Evolutionary conservation across 495 filamentous ascomycete species (phyloP).

Genomic region (Neurospora sp.): DNA sequence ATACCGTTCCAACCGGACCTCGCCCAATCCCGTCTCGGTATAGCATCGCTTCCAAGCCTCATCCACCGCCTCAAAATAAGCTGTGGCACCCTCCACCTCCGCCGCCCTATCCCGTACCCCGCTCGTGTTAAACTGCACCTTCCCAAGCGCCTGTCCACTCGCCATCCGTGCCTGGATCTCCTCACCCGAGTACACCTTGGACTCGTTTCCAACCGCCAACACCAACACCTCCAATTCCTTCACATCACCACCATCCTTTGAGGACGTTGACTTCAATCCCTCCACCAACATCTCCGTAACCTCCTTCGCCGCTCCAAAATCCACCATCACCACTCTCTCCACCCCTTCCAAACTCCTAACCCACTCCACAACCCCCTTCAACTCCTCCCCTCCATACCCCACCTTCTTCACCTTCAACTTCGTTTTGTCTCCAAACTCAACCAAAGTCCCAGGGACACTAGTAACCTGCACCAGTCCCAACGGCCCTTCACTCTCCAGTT

Average conservation of each 20-base stretch:
- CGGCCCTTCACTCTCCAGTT: not conserved
- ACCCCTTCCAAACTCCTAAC: not conserved
- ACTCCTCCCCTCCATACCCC: not conserved
- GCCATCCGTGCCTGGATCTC: not conserved
- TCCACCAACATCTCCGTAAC: not conserved
- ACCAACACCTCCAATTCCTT: not conserved
- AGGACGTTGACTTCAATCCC: not conserved
- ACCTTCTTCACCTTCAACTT: not conserved
- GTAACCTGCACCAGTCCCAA: not conserved
- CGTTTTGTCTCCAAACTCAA: not conserved
- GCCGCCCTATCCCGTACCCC: not conserved
- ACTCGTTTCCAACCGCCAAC: not conserved
- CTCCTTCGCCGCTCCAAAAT: conserved; percentile 1
- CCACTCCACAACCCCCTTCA: not conserved
- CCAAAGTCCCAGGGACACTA: not conserved
- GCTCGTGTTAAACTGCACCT: conserved; percentile 1
- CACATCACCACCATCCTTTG: too few relatives aligned
- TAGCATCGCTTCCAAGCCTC: conserved; percentile 3
- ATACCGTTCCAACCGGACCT: not conserved
- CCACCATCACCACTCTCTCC: not conserved
- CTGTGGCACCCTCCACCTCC: not conserved
- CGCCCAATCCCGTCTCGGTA: not conserved
- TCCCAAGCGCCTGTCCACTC: not conserved
- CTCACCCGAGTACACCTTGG: conserved; percentile 1
- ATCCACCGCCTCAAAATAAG: not conserved